Evolutionary conservation across 2,329 filamentous ascomycete genomes (phyloP), one percentile per base, ranked within the genome.

Genomic region (Colletotrichum liaoningense): DNA sequence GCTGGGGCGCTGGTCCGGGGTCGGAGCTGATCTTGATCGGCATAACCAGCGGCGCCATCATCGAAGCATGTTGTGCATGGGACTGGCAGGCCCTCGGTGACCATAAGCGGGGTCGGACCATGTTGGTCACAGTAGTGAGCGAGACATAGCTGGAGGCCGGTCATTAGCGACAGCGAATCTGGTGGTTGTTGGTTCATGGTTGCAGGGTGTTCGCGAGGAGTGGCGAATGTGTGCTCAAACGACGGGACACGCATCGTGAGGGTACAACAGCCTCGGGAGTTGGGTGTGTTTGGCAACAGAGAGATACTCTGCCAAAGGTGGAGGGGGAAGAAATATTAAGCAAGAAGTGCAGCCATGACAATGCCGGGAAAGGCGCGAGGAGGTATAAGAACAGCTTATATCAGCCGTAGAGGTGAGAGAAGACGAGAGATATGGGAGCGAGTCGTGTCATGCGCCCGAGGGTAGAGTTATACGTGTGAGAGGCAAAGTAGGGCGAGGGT

Each of bases 111-210:
- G 59, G 91, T 93, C 62, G 91, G 91, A 75, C 91, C 91, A 83
- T 93, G 91, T 75, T 90, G 86, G 81, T 93, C 91, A 86, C 91
- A 93, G 80, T 93, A 93, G 81, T 93, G 91, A 78, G 91, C 91
- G 77, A 93, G 86, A 80, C 90, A 92, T 79, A 93, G 84, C 91
- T 93, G 88, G 72, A 90, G 59, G 57, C 72, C 71, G 33, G 76
- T 75, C 64, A 75, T 75, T 75, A 75, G 73, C 63, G 71, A 72
- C 66, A 63, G 62, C 22, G 68, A 55, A 12, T 67, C 67, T 14
- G 73, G 57, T 28, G 69, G 57, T 67, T 72, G 74, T 67, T 72
- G 74, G 52, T 60, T 65, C 72, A 74, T 74, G 12, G 52, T 66
- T 52, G 59, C 64, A 33, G 35, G 22, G 19, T 63, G 28, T 42